phyloP scores from a whole-genome alignment of 495 filamentous ascomycete species.

The Sporormia fimetaria region DNA sequence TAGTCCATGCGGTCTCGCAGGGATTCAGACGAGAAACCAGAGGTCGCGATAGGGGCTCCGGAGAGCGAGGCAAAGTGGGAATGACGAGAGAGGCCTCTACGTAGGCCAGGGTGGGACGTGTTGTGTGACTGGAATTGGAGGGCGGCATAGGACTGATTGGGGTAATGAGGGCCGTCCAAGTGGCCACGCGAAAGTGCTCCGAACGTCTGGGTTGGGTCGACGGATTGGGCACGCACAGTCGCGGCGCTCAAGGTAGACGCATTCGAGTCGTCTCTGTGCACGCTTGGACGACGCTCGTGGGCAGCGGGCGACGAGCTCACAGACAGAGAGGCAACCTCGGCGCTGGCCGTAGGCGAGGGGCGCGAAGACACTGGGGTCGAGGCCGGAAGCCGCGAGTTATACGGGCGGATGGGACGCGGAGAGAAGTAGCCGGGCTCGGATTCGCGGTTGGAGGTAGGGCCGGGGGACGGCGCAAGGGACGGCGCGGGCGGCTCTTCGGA shows the following conservation, averaged over 20 bases:
- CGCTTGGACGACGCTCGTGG: conserved; percentile 16
- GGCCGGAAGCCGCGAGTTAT: conserved; percentile 10
- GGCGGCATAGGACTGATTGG: conserved; percentile 36
- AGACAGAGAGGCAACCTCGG: conserved; percentile 18
- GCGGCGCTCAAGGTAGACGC: conserved; percentile 26
- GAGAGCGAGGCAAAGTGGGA: conserved; percentile 26
- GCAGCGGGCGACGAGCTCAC: conserved; percentile 6
- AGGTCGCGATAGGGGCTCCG: conserved; percentile 19
- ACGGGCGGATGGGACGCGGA: conserved; percentile 19
- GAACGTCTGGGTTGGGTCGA: conserved; percentile 11
- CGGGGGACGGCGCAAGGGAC: conserved; percentile 2
- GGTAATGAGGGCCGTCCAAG: conserved; percentile 29
- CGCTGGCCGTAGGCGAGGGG: conserved; percentile 17
- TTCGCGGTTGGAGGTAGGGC: neutral
- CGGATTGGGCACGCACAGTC: conserved; percentile 23
- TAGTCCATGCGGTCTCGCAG: conserved; percentile 23
- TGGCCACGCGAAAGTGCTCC: conserved; percentile 5
- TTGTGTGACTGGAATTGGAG: conserved; percentile 35
- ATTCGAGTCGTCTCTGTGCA: conserved; percentile 26
- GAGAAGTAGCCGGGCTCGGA: conserved; percentile 23
- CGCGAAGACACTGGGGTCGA: conserved; percentile 15
- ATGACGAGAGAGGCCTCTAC: conserved; percentile 30
- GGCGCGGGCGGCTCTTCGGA: conserved; percentile 25
- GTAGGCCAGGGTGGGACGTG: conserved; percentile 28
- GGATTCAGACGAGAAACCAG: conserved; percentile 17